phyloP scores from a whole-genome alignment of 441 rosid species.

The Pelargonium myrrhifolium region DNA sequence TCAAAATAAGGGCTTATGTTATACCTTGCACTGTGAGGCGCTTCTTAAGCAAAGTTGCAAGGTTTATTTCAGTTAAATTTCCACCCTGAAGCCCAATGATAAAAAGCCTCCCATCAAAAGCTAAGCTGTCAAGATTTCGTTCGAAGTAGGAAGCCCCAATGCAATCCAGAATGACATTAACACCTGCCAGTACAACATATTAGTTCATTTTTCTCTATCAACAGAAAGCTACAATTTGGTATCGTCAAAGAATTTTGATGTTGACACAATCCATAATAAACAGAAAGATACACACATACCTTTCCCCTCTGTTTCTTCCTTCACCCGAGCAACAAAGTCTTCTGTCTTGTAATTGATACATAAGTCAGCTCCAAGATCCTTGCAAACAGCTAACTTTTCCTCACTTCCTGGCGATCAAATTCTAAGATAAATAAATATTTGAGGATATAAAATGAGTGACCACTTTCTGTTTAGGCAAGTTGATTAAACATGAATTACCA shows the following conservation, averaged over 20 bases:
- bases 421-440: neutral
- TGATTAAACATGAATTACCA: too few species aligned
- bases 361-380: slow-evolving; percentile 70
- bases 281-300: slow-evolving; percentile 29
- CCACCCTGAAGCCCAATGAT: slow-evolving; percentile 70
- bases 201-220: neutral
- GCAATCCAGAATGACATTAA: slow-evolving; percentile 75
- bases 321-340: slow-evolving; percentile 69
- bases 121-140: slow-evolving; percentile 64
- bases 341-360: slow-evolving; percentile 83
- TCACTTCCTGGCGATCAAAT: slow-evolving; percentile 48
- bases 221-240: neutral
- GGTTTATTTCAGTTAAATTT: slow-evolving; percentile 42
- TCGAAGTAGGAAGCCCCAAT: slow-evolving; percentile 73
- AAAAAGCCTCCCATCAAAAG: slow-evolving; percentile 66
- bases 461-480: too few species aligned
- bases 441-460: neutral
- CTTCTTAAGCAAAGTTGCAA: slow-evolving; percentile 46
- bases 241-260: neutral
- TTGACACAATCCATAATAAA: neutral
- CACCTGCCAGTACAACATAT: slow-evolving; percentile 34
- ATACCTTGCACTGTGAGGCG: slow-evolving; percentile 80
- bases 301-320: slow-evolving; percentile 64
- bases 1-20: slow-evolving; percentile 4
- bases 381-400: slow-evolving; percentile 65